These are phyloP conservation scores for Rhizopogon roseolus DNA, from an alignment of 768 basidiomycete species.

Conservation along the genomic window DNA sequence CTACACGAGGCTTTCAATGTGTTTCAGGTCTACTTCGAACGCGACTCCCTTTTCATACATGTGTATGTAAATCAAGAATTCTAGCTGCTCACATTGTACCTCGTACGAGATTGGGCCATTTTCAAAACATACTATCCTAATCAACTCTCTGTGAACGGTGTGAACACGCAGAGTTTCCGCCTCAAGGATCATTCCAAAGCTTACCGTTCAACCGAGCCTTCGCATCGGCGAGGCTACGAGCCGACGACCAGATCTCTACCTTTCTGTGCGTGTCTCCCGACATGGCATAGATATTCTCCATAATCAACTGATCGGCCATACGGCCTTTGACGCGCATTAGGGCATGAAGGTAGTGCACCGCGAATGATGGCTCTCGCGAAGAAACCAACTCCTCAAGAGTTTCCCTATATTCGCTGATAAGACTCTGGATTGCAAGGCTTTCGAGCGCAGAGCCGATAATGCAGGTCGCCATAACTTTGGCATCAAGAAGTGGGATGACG, in stretches of 20 bases:
- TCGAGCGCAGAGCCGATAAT: neutral
- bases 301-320: neutral
- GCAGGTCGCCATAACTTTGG: neutral
- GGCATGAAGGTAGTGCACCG: neutral
- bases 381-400: neutral
- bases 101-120: no score
- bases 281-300: neutral
- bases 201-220: neutral
- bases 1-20: no score
- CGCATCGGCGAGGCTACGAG: constrained; percentile 1
- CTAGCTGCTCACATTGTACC: no score
- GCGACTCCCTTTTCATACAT: no score
- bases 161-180: neutral
- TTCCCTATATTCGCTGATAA: neutral
- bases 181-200: neutral
- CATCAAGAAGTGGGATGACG: neutral
- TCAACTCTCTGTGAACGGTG: neutral
- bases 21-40: no score
- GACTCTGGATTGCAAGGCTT: neutral
- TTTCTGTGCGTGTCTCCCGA: neutral
- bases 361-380: neutral
- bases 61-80: no score
- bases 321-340: neutral
- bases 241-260: neutral
- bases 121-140: neutral